These are phyloP conservation scores for Salisapilia sapeloensis DNA, from an alignment of 352 stramenopile species.

Conservation along the genomic window DNA sequence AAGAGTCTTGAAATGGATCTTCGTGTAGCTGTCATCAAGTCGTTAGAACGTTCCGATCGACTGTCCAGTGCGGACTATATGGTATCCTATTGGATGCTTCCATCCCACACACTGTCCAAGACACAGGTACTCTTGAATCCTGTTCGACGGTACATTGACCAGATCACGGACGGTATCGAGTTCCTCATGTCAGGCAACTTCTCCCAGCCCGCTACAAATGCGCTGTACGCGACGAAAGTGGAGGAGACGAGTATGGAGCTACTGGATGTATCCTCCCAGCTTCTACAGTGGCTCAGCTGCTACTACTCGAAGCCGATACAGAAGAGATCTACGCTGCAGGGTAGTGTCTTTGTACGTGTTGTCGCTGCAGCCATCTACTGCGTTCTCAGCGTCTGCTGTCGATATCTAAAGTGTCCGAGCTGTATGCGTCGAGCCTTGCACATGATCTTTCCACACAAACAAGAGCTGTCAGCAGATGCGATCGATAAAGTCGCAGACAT, in stretches of 20 bases:
- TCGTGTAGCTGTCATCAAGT: too few relatives aligned
- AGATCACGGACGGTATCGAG: conserved; percentile 33
- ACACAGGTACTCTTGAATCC: conserved; percentile 8
- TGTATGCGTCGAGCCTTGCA: conserved; percentile 43
- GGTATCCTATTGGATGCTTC: conserved; percentile 19
- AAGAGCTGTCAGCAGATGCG: conserved; percentile 23
- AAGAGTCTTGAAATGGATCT: too few relatives aligned
- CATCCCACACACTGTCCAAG: neutral
- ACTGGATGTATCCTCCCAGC: conserved; percentile 20
- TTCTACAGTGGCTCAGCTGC: conserved; percentile 52
- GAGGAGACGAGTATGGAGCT: conserved; percentile 54
- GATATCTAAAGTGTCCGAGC: conserved; percentile 46
- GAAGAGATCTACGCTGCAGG: conserved; percentile 12
- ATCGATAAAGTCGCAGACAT: conserved; percentile 40
- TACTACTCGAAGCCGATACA: conserved; percentile 26
- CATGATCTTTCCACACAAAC: conserved; percentile 61
- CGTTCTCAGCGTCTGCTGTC: conserved; percentile 39
- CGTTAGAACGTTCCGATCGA: conserved; percentile 31
- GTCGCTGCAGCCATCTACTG: conserved; percentile 57
- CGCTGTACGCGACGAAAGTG: conserved; percentile 29
- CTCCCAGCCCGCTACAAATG: conserved; percentile 23
- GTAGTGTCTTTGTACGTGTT: conserved; percentile 36
- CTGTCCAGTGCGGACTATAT: conserved; percentile 43
- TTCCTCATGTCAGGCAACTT: conserved; percentile 33
- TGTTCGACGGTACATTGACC: conserved; percentile 35